Evolutionary conservation across 163 green algal species (phyloP).

Genomic region (Prototheca cutis): DNA sequence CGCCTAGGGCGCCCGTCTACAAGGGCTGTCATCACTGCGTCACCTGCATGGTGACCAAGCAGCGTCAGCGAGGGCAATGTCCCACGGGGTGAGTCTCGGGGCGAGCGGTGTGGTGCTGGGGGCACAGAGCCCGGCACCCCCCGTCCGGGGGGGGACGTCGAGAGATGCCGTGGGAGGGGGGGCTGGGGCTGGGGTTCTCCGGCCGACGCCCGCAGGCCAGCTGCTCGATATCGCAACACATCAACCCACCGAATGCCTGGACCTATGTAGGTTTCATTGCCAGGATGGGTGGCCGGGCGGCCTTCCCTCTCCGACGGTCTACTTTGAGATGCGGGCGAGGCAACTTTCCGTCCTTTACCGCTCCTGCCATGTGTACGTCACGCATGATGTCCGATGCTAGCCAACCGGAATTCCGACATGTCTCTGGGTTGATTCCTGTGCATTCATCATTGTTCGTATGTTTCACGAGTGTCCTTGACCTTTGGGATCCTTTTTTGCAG

Average conservation of each 20-base stretch:
- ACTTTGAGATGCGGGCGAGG: slow-evolving; percentile 2
- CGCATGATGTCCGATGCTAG: too few species aligned
- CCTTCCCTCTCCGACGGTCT: slow-evolving; percentile 7
- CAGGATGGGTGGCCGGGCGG: slow-evolving; percentile 10
- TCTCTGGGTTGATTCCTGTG: too few species aligned
- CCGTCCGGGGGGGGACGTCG: too few species aligned
- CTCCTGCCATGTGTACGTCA: neutral
- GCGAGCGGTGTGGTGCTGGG: too few species aligned
- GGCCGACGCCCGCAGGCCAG: neutral
- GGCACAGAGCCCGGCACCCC: too few species aligned
- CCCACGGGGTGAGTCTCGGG: neutral
- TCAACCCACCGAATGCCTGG: neutral
- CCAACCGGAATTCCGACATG: too few species aligned
- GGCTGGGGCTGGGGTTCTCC: too few species aligned
- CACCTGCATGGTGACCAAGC: neutral
- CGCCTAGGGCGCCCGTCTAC: too few species aligned
- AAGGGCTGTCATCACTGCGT: slow-evolving; percentile 9
- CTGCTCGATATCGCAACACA: neutral
- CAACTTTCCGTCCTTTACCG: slow-evolving; percentile 1
- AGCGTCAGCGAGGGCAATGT: neutral
- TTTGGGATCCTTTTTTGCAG: too few species aligned
- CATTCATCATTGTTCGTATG: too few species aligned
- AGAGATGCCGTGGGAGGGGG: too few species aligned
- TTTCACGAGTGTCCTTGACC: too few species aligned
- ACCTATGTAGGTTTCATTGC: neutral